Base-by-base conservation (phyloP, 2,329 filamentous ascomycete genomes). In the Ophiostoma sp. region DNA sequence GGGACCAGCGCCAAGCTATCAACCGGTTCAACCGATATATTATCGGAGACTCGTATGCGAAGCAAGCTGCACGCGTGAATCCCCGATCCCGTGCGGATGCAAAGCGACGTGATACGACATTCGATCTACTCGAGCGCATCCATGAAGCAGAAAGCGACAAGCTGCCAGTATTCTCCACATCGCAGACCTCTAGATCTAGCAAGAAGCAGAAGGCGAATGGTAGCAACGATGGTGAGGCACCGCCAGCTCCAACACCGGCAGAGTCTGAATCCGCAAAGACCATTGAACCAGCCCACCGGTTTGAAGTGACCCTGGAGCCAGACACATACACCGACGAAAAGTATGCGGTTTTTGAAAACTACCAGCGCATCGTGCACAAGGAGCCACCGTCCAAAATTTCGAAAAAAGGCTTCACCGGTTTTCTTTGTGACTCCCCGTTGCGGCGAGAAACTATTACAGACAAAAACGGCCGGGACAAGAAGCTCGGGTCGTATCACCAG, bases 251-350 rank as follows among this genome's bases (percentile, higher is more conserved):
- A 2, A 1, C 25, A 28, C 11, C 19, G n/a, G 17, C 52, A 12
- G 28, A 52, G 36, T 22, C 28, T 22, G 28, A 42, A 12, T 22
- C 17, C 1, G 4, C 36, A 3, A 50, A 63, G 7, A 2, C 48
- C 1, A 59, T 87, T 0, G 84, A 88, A 75, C 91, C 93, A 57
- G 89, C 88, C 0, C 92, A 95, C 79, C 83, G 83, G 33, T 88
- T 95, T 73, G 85, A 86, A 48, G 89, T 95, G 68, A 92, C 89
- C 2, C 84, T 96, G 4, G 93, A 95, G 80, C 82, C 87, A 2
- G 89, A 93, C 77, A 81, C 82, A 7, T 95, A 92, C 79, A 93
- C 91, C 0, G 87, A 92, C 72, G 93, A 96, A 80, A 96, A 96
- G 82, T 96, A 87, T 77, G 77, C 76, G 0, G 84, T 96, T 1